Conservation (phyloP, 1,139 yeast genomes). For the Pichia inconspicua region DNA sequence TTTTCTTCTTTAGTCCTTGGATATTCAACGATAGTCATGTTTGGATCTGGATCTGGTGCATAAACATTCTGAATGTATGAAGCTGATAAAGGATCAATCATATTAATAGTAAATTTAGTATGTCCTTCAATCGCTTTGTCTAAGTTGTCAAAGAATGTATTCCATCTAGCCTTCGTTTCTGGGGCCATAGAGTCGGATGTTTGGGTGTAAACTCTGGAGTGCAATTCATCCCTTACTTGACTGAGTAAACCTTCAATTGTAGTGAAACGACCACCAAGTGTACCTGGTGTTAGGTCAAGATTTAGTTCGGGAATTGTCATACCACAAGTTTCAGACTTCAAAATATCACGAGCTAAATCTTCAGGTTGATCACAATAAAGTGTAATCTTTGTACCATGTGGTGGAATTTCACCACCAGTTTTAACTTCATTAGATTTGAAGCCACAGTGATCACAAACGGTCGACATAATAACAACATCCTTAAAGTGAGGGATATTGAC, state of each 20-base stretch:
- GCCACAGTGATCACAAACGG: slow-evolving; percentile 88
- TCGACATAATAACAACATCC: slow-evolving; percentile 94
- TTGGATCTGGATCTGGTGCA: slow-evolving; percentile 97
- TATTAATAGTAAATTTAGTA: slow-evolving; percentile 69
- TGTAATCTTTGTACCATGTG: slow-evolving; percentile 67
- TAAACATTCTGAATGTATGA: slow-evolving; percentile 94
- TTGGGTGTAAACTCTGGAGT: slow-evolving; percentile 74
- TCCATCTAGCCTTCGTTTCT: slow-evolving; percentile 73
- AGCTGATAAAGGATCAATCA: slow-evolving; percentile 94
- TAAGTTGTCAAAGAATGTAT: slow-evolving; percentile 61
- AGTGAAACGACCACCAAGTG: slow-evolving; percentile 96
- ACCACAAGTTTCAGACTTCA: slow-evolving; percentile 92
- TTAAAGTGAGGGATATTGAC: slow-evolving; percentile 97
- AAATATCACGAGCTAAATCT: slow-evolving; percentile 88
- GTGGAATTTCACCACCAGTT: slow-evolving; percentile 96
- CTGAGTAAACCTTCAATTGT: slow-evolving; percentile 87
- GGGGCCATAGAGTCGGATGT: slow-evolving; percentile 89
- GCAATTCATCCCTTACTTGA: slow-evolving; percentile 86
- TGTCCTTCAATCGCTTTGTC: slow-evolving; percentile 82
- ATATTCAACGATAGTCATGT: slow-evolving; percentile 82
- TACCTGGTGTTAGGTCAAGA: slow-evolving; percentile 91
- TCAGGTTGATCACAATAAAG: slow-evolving; percentile 82
- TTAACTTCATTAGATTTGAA: slow-evolving; percentile 96
- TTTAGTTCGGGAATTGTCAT: slow-evolving; percentile 78
- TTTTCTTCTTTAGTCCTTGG: slow-evolving; percentile 84